These are phyloP conservation scores for Gnaphalium uliginosum DNA, from an alignment of 129 eudicot species.

Conservation along the genomic window DNA sequence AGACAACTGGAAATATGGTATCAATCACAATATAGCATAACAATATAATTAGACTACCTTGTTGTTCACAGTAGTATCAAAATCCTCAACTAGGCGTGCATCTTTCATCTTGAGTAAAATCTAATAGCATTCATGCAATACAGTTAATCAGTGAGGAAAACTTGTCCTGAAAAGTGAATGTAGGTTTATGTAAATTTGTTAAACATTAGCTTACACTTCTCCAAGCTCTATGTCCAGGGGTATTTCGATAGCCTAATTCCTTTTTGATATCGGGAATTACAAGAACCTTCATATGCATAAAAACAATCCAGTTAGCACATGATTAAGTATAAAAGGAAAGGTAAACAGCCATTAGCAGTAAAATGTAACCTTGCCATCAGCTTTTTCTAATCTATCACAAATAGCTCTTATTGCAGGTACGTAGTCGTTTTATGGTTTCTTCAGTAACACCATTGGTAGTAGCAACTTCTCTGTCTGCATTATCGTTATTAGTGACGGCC, in stretches of 20 bases:
- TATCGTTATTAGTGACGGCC: slow-evolving; percentile 27
- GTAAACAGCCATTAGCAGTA: slow-evolving; percentile 18
- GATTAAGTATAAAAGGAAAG: slow-evolving; percentile 1
- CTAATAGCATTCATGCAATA: slow-evolving; percentile 40
- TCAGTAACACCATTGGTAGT: slow-evolving; percentile 39
- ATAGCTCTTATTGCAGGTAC: slow-evolving; percentile 67
- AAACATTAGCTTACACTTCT: slow-evolving; percentile 54
- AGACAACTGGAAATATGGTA: slow-evolving; percentile 9
- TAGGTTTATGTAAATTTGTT: not conserved
- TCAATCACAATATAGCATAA: slow-evolving; percentile 8
- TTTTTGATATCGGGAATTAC: slow-evolving; percentile 70
- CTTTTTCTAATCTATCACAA: slow-evolving; percentile 83
- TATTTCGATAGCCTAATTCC: slow-evolving; percentile 71
- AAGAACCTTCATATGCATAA: slow-evolving; percentile 54
- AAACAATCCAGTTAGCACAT: slow-evolving; percentile 13
- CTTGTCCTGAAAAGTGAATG: slow-evolving; percentile 8
- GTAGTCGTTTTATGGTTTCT: slow-evolving; percentile 59
- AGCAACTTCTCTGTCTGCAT: slow-evolving; percentile 39
- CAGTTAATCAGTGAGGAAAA: slow-evolving; percentile 17
- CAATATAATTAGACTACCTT: slow-evolving; percentile 41
- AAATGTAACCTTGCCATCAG: slow-evolving; percentile 68
- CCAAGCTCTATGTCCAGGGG: slow-evolving; percentile 78
- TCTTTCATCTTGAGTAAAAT: slow-evolving; percentile 66
- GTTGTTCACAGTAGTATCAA: slow-evolving; percentile 52
- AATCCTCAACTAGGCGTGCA: slow-evolving; percentile 65